Evolutionary conservation across 306 rosid genomes (phyloP).

Genomic region (Quercus glauca): DNA sequence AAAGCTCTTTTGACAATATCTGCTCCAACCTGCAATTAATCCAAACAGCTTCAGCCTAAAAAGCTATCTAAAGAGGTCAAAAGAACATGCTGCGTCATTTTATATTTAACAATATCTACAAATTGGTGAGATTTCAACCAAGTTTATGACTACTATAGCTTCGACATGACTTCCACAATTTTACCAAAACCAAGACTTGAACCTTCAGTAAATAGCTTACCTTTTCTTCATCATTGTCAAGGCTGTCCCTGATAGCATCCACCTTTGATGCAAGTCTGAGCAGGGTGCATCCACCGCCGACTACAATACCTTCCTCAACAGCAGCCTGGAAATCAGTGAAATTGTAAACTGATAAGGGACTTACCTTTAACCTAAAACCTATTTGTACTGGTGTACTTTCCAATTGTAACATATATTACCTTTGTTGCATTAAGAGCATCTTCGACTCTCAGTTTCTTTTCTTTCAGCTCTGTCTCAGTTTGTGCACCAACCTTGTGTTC

Average conservation of each 20-base stretch:
- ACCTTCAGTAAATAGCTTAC: conserved; percentile 30
- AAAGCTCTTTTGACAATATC: conserved; percentile 95
- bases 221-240: conserved; percentile 91
- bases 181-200: not conserved
- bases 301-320: conserved; percentile 99
- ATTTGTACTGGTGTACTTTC: not conserved
- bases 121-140: not conserved
- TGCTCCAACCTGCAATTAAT: conserved; percentile 77
- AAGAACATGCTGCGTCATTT: not conserved
- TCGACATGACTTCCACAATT: not conserved
- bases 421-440: conserved; percentile 99
- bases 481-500: conserved; percentile 89
- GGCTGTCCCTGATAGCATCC: conserved; percentile 73
- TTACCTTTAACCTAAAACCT: not conserved
- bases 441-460: conserved; percentile 95
- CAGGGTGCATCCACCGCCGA: conserved; percentile 97
- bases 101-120: not conserved
- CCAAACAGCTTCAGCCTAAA: conserved; percentile 1
- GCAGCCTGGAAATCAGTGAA: conserved; percentile 67
- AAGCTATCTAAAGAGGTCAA: not conserved
- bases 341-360: not conserved
- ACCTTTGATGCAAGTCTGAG: conserved; percentile 95
- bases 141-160: not conserved
- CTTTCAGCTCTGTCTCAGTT: conserved; percentile 99
- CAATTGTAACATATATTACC: conserved; percentile 38